Percentiles rank a stretch among this genome's conserved stretches.
phyloP scores from a whole-genome alignment of 2,329 filamentous ascomycete species.

The Immersiporthe knoxdaviesiana region DNA sequence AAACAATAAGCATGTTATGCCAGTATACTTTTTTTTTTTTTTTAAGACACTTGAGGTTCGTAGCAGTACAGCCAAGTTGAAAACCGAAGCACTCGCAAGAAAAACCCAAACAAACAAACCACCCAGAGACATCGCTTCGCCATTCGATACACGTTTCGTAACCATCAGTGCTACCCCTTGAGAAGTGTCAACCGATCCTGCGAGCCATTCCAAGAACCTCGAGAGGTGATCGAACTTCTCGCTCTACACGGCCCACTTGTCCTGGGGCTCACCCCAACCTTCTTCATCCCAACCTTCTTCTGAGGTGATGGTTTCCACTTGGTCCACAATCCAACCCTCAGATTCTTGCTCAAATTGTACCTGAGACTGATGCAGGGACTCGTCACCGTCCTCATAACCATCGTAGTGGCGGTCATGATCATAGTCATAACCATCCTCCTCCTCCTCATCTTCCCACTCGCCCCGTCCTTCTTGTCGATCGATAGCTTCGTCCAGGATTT shows the following conservation, averaged over 20 bases:
- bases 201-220: conserved; percentile 20
- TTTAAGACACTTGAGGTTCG: not conserved
- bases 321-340: conserved; percentile 25
- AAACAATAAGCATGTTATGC: not conserved
- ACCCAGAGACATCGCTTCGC: not conserved
- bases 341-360: not conserved
- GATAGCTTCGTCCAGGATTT: conserved; percentile 7
- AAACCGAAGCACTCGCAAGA: not conserved
- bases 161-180: not conserved
- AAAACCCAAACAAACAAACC: not conserved
- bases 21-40: not conserved
- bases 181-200: conserved; percentile 8
- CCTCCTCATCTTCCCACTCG: not conserved
- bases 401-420: conserved; percentile 1
- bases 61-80: not conserved
- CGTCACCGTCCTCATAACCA: not conserved
- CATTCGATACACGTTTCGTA: not conserved
- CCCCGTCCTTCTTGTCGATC: not conserved
- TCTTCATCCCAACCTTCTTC: conserved; percentile 4
- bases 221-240: conserved; percentile 13
- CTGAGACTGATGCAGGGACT: not conserved
- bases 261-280: not conserved
- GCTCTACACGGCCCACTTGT: not conserved
- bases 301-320: conserved; percentile 25
- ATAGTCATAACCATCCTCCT: not conserved